Evolutionary conservation across 257 asterid genomes (phyloP).

Genomic region (Prunella vulgaris): DNA sequence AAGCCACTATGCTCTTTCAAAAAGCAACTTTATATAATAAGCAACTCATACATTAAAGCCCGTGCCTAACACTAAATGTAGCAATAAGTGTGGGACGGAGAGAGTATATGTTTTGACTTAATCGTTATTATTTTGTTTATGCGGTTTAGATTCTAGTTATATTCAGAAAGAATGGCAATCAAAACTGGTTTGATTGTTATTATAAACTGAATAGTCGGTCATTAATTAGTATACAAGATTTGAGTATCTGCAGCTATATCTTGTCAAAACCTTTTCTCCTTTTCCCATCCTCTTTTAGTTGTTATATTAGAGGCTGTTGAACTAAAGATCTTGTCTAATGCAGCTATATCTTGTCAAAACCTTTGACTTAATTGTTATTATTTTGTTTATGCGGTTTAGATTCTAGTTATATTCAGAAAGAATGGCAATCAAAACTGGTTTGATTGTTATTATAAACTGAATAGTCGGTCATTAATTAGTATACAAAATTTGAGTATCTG

Average conservation of each 20-base stretch:
- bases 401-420: background rate
- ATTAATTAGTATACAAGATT: background rate
- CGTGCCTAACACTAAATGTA: no score
- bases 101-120: no score
- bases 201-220: background rate
- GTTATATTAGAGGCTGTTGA: background rate
- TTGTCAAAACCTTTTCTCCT: background rate
- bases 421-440: no score
- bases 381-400: background rate
- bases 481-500: background rate
- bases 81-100: no score
- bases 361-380: no score
- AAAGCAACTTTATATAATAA: no score
- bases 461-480: background rate
- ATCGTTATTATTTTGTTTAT: background rate
- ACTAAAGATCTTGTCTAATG: slow-evolving; percentile 8
- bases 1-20: no score
- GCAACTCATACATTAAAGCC: no score
- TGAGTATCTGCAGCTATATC: background rate
- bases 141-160: background rate
- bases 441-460: background rate
- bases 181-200: background rate
- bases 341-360: no score
- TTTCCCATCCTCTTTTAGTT: background rate
- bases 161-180: background rate